These are phyloP conservation scores for Claviceps arundinis DNA, from an alignment of 2,329 filamentous ascomycete genomes.

Conservation along the genomic window DNA sequence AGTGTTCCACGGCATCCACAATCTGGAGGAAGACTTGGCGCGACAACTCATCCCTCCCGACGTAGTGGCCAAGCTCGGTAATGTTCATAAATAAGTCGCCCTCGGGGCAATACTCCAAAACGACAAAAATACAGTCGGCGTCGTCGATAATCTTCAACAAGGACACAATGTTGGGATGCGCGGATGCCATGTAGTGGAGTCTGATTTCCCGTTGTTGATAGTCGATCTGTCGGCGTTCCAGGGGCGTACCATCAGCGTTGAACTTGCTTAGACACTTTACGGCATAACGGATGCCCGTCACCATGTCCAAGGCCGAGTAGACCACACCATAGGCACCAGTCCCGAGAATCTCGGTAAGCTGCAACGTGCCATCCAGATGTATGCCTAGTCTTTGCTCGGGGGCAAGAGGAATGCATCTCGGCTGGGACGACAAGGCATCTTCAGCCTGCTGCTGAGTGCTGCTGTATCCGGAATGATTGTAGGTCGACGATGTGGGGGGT, in stretches of 20 bases:
- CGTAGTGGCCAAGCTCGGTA: slow-evolving; percentile 85
- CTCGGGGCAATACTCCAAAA: slow-evolving; percentile 93
- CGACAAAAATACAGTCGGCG: slow-evolving; percentile 84
- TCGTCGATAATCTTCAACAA: slow-evolving; percentile 89
- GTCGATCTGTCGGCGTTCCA: slow-evolving; percentile 74
- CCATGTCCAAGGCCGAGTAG: slow-evolving; percentile 76
- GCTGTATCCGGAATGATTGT: slow-evolving; percentile 31
- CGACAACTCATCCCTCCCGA: slow-evolving; percentile 81
- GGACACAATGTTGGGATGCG: slow-evolving; percentile 85
- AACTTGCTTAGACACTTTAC: slow-evolving; percentile 95
- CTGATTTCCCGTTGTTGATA: slow-evolving; percentile 92
- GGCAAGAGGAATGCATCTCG: slow-evolving; percentile 41
- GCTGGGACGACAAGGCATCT: slow-evolving; percentile 25
- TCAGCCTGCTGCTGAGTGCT: slow-evolving; percentile 14
- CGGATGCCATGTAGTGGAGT: slow-evolving; percentile 78
- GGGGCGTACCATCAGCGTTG: slow-evolving; percentile 52
- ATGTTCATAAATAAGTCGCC: slow-evolving; percentile 97
- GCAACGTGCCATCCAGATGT: slow-evolving; percentile 68
- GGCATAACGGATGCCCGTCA: slow-evolving; percentile 71
- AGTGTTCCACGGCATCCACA: slow-evolving; percentile 89
- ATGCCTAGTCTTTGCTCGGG: slow-evolving; percentile 81
- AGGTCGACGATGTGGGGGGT: slow-evolving; percentile 42
- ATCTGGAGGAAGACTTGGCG: slow-evolving; percentile 87
- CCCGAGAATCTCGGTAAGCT: slow-evolving; percentile 74
- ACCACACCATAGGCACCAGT: slow-evolving; percentile 95